Percentiles rank a stretch among this genome's conserved stretches.
Conservation (phyloP, 805 yeast species). For the Starmerella vaccinii region DNA sequence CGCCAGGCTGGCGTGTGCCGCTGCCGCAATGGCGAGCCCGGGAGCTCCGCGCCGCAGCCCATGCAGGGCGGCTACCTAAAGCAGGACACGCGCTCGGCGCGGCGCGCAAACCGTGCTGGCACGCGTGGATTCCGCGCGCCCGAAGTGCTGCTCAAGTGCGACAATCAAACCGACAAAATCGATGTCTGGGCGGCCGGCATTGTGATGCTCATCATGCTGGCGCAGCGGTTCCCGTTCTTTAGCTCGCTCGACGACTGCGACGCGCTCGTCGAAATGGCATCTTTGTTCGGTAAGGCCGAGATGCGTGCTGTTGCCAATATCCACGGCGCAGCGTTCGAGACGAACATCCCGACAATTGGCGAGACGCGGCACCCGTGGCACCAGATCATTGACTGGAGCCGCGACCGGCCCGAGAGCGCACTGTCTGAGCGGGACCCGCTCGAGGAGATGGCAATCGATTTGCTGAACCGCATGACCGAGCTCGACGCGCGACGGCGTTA, state of each 20-base stretch:
- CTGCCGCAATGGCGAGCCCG: slow-evolving; percentile 18
- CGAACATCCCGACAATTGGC: slow-evolving; percentile 44
- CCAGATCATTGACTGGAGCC: slow-evolving; percentile 34
- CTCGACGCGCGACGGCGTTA: slow-evolving; percentile 62
- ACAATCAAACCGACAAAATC: slow-evolving; percentile 67
- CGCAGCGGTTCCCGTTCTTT: slow-evolving; percentile 83
- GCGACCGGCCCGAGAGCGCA: slow-evolving; percentile 8
- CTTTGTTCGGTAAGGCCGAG: slow-evolving; percentile 64
- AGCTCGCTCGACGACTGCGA: slow-evolving; percentile 90
- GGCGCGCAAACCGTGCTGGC: slow-evolving; percentile 95
- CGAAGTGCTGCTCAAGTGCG: slow-evolving; percentile 78
- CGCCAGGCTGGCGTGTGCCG: slow-evolving; percentile 19
- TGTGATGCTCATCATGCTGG: slow-evolving; percentile 63
- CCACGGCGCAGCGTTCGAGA: slow-evolving; percentile 82
- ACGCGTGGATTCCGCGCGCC: slow-evolving; percentile 94
- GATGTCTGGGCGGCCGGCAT: slow-evolving; percentile 94
- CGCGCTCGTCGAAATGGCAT: slow-evolving; percentile 74
- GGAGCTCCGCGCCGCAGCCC: slow-evolving; percentile 26
- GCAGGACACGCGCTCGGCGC: slow-evolving; percentile 75
- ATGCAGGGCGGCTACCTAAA: slow-evolving; percentile 63
- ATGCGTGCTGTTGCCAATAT: slow-evolving; percentile 67
- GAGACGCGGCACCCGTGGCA: slow-evolving; percentile 35
- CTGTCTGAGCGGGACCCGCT: slow-evolving; percentile 8
- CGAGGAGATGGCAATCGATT: slow-evolving; percentile 28
- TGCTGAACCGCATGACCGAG: slow-evolving; percentile 45